Evolutionary conservation across 2,329 filamentous ascomycete genomes (phyloP), one percentile per base, ranked within the genome.

Genomic region (Dryadomyces quercus-mongolicae): DNA sequence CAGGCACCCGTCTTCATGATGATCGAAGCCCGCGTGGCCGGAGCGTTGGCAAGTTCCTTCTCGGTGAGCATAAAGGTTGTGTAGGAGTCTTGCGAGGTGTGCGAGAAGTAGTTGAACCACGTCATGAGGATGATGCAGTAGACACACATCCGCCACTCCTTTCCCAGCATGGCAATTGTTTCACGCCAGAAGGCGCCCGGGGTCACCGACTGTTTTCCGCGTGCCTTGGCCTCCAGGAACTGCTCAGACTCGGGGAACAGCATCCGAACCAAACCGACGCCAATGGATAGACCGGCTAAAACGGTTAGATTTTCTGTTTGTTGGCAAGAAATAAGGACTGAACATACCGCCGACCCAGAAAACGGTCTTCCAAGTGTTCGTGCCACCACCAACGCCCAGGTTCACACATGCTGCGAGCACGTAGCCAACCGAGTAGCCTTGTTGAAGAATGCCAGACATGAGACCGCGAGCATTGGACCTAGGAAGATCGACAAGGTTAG

Each of bases 81-180:
- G 64, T 81, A 71, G 48, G 73, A 61, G 47, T 65, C 56, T 51
- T 57, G 66, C 62, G 80, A 80, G 16, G 64, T 66, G 58, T 76
- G 78, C 64, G 82, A 76, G 60, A 77, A 79, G 65, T 93, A 94
- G 70, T 94, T 95, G 74, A 95, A 93, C 4, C 88, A 88, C 1
- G 88, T 85, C 88, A 94, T 94, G 43, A 95, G 74, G 20, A 95
- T 72, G 7, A 95, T 87, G 55, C 95, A 74, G 69, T 95, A 95
- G 40, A 82, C 72, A 40, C 50, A 52, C 50, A 52, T 52, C 40
- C 50, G 50, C 54, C 55, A 57, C 47, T 57, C 55, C 22, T 49
- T 42, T 12, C 49, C 40, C n/a, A 57, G 38, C 55, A 57, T 57
- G 22, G 21, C 18, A 22, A 47, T 45, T 0, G 55, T 57, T 42